Evolutionary conservation across 1,139 yeast species (phyloP), one percentile per base, ranked within the genome.

Genomic region (Saccharomycopsis hybrid): DNA sequence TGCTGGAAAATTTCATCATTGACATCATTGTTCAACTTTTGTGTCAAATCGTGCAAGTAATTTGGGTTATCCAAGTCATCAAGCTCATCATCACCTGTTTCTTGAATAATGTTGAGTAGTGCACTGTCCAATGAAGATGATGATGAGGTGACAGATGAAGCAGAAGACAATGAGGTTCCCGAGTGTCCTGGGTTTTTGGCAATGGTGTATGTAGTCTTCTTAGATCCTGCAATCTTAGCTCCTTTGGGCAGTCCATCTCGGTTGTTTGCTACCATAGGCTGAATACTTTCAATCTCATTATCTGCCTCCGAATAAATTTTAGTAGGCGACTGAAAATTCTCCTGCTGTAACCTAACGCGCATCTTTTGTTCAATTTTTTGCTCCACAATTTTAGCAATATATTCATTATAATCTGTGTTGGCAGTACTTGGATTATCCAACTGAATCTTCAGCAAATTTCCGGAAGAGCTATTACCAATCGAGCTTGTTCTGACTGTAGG

Each of bases 11-110:
- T 52, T n/a, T 52, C 55, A 7, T 40, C 47, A 24, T 45, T 46
- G 25, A 52, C 55, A 7, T 52, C 55, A 32, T 52, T 44, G 30
- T 52, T 52, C 28, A 52, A 39, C 28, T 48, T 41, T 37, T 44
- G 44, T 5, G 55, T 43, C 7, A 52, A 40, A 29, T 42, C 43
- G 5, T 13, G 43, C 30, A 48, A 30, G 7, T 44, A 41, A 7
- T 28, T 31, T 2, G 51, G 47, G 29, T 50, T 46, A 4, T 45
- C 33, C 9, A 46, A 39, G 3, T 44, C 48, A 3, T 37, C 49
- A 4, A 24, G 8, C 5, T n/a, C 9, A n/a, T 29, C 31, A 32
- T 32, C n/a, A n/a, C 8, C n/a, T n/a, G n/a, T n/a, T 11, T 40
- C 32, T 28, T 46, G 47, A 25, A 28, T 44, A 29, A 49, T 49